These are phyloP conservation scores for Vanderwaltozyma tropicalis DNA, from an alignment of 805 yeast species.

Conservation along the genomic window DNA sequence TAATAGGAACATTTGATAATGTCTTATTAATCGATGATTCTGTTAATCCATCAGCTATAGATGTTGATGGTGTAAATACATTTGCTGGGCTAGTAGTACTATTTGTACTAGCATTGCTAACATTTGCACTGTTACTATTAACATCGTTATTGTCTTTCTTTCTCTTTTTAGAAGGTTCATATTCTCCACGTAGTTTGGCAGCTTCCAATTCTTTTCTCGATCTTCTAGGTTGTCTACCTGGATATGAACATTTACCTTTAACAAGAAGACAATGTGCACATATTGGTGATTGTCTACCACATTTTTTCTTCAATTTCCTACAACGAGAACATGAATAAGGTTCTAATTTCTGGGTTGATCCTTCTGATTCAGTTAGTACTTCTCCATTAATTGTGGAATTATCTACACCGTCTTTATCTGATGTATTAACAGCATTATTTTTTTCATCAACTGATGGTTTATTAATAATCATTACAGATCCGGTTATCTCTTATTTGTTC, in stretches of 20 bases:
- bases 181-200: constrained; percentile 19
- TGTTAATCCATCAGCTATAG: neutral
- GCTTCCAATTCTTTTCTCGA: constrained; percentile 24
- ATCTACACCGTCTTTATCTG: too few species aligned
- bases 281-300: constrained; percentile 35
- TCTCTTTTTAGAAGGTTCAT: constrained; percentile 7
- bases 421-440: too few species aligned
- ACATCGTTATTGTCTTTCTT: neutral
- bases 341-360: too few species aligned
- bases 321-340: too few species aligned
- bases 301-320: constrained; percentile 39
- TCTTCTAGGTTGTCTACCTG: constrained; percentile 35
- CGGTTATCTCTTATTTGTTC: too few species aligned
- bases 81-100: neutral
- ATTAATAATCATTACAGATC: too few species aligned
- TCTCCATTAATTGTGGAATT: too few species aligned
- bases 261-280: constrained; percentile 36
- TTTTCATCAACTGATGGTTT: too few species aligned
- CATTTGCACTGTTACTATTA: neutral
- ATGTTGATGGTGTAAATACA: neutral
- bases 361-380: too few species aligned
- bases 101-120: neutral
- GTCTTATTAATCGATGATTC: neutral
- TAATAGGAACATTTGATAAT: neutral
- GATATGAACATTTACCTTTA: constrained; percentile 32